Evolutionary conservation across 1,284 basidiomycete species (phyloP).

Genomic region (Tilletia setariae): DNA sequence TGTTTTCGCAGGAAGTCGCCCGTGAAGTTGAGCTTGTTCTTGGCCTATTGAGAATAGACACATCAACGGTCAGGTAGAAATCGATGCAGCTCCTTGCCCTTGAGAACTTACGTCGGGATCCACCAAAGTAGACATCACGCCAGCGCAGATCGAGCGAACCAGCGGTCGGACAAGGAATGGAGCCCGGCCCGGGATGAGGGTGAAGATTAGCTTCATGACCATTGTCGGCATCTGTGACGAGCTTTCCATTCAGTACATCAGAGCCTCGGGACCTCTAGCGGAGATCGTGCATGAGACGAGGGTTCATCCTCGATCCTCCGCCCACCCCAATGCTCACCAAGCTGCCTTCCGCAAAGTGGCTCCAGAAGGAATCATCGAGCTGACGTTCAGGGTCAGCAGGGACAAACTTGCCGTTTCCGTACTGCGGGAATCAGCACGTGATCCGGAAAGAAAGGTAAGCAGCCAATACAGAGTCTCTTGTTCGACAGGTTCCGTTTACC

Average conservation of each 20-base stretch:
- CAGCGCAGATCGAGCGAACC: conserved; percentile 34
- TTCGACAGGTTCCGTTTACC: background rate
- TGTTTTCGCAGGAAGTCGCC: conserved; percentile 35
- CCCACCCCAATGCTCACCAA: background rate
- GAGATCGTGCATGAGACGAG: too few species aligned
- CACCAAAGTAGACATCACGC: conserved; percentile 32
- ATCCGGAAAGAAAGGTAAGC: too few species aligned
- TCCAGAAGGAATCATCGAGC: conserved; percentile 44
- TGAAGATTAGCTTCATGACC: conserved; percentile 46
- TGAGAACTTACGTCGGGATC: conserved; percentile 36
- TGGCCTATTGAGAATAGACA: conserved; percentile 10
- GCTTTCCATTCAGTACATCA: background rate
- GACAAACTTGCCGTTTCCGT: conserved; percentile 41
- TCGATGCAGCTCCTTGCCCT: background rate
- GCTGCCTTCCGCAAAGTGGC: conserved; percentile 45
- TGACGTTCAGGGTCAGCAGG: conserved; percentile 25
- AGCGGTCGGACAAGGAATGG: conserved; percentile 50
- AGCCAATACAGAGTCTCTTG: too few species aligned
- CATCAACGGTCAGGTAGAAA: background rate
- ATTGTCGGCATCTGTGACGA: conserved; percentile 40
- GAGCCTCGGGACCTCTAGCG: too few species aligned
- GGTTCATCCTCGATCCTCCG: background rate
- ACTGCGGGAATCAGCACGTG: conserved; percentile 13
- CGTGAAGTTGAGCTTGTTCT: conserved; percentile 35
- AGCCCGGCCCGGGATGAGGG: conserved; percentile 38